A percentile compares a stretch with the other conserved stretches of the same genome.
phyloP scores from a whole-genome alignment of 169 alveolate species.

The Plasmodium cynomolgi region DNA sequence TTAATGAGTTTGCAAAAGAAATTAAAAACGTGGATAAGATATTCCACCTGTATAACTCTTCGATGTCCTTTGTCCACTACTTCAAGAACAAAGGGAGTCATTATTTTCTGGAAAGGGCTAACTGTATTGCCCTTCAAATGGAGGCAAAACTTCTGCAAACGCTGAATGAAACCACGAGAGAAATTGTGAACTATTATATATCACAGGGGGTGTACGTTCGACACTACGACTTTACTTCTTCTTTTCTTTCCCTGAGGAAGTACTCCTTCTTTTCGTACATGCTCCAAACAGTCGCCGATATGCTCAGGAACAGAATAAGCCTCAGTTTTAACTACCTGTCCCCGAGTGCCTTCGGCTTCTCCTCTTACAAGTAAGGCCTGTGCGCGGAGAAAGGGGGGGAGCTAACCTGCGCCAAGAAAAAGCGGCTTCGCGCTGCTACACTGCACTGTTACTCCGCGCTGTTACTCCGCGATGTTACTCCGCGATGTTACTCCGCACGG shows the following conservation, averaged over 20 bases:
- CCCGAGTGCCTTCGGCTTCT: constrained; percentile 72
- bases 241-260: constrained; percentile 2
- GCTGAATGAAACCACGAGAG: constrained; percentile 37
- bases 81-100: constrained; percentile 13
- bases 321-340: constrained; percentile 63
- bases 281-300: not conserved
- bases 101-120: constrained; percentile 4
- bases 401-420: not conserved
- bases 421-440: not conserved
- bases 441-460: not conserved
- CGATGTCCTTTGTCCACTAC: not conserved
- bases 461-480: no score
- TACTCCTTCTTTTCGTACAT: constrained; percentile 30
- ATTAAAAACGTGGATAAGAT: constrained; percentile 17
- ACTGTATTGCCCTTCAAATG: constrained; percentile 20
- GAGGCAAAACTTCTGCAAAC: constrained; percentile 18
- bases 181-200: constrained; percentile 49
- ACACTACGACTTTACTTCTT: constrained; percentile 39
- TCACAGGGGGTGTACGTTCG: constrained; percentile 59
- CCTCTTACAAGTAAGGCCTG: constrained; percentile 63
- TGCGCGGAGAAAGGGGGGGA: no score
- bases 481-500: no score
- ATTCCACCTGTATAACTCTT: constrained; percentile 19
- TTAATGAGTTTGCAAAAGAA: constrained; percentile 28
- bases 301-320: constrained; percentile 41